Evolutionary conservation across 2,329 filamentous ascomycete species (phyloP).

Genomic region (Hysterium pulicare): DNA sequence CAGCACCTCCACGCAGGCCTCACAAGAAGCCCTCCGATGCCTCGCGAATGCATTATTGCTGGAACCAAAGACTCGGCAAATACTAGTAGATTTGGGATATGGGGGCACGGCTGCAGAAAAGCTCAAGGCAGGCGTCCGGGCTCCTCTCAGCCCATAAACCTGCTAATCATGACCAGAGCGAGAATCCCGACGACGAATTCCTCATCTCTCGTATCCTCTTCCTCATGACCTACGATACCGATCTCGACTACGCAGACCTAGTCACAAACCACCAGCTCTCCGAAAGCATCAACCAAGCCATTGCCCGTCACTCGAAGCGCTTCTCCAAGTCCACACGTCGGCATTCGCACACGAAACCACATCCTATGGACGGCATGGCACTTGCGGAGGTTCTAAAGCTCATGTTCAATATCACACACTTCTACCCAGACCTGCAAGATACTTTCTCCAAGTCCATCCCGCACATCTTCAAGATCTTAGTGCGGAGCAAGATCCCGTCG

Average conservation of each 20-base stretch:
- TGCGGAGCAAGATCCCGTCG: slow-evolving; percentile 54
- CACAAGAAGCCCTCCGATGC: slow-evolving; percentile 74
- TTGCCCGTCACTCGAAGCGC: slow-evolving; percentile 59
- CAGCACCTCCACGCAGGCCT: slow-evolving; percentile 54
- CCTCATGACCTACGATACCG: slow-evolving; percentile 72
- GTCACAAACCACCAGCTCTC: slow-evolving; percentile 65
- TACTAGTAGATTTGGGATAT: slow-evolving; percentile 68
- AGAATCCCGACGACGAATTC: slow-evolving; percentile 82
- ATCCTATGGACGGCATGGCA: slow-evolving; percentile 73
- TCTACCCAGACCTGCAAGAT: slow-evolving; percentile 59
- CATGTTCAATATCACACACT: slow-evolving; percentile 82
- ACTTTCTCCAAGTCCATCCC: slow-evolving; percentile 67
- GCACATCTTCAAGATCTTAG: slow-evolving; percentile 67
- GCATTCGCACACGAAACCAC: slow-evolving; percentile 25
- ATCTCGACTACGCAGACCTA: slow-evolving; percentile 62
- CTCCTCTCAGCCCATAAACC: too few relatives aligned
- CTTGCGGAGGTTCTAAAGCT: slow-evolving; percentile 82
- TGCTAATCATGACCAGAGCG: slow-evolving; percentile 52
- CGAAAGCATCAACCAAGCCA: slow-evolving; percentile 65
- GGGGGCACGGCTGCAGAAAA: slow-evolving; percentile 65
- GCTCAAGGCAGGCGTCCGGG: slow-evolving; percentile 61
- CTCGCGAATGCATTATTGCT: slow-evolving; percentile 82
- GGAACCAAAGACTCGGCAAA: slow-evolving; percentile 63
- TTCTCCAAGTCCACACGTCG: slow-evolving; percentile 41
- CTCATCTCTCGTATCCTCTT: slow-evolving; percentile 76